Percentiles rank a stretch among this genome's conserved stretches.
phyloP scores from a whole-genome alignment of 2,329 filamentous ascomycete species.

The Ilyonectria destructans region DNA sequence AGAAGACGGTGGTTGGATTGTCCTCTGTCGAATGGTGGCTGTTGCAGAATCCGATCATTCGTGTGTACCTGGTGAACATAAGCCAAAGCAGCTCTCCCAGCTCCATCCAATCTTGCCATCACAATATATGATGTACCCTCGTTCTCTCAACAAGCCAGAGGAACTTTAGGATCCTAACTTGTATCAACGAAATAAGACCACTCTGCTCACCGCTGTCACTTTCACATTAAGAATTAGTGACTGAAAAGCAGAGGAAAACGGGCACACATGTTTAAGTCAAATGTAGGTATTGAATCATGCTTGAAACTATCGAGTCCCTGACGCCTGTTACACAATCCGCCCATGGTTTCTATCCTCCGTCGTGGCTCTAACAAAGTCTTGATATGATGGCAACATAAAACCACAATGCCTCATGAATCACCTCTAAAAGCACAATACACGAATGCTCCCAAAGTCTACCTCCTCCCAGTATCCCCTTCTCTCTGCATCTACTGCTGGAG shows the following conservation, averaged over 20 bases:
- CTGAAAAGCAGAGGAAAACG: neutral
- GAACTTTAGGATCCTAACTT: too few species aligned
- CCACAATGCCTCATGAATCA: slow-evolving; percentile 39
- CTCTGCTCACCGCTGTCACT: neutral
- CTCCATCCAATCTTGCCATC: too few species aligned
- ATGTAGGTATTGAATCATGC: slow-evolving; percentile 42
- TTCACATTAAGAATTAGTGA: neutral
- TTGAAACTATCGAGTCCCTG: slow-evolving; percentile 42
- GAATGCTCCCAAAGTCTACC: slow-evolving; percentile 28
- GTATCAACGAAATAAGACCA: neutral
- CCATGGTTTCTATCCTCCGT: slow-evolving; percentile 43
- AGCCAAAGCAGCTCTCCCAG: too few species aligned
- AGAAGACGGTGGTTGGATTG: too few species aligned
- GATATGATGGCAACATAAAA: slow-evolving; percentile 38
- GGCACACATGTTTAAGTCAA: slow-evolving; percentile 6
- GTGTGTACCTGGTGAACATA: too few species aligned
- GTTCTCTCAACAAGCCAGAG: too few species aligned
- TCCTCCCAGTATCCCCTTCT: slow-evolving; percentile 1
- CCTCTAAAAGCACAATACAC: slow-evolving; percentile 38
- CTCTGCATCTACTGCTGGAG: slow-evolving; percentile 60
- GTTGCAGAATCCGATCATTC: too few species aligned
- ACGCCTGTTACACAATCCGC: slow-evolving; percentile 45
- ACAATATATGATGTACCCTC: too few species aligned
- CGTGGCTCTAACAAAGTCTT: slow-evolving; percentile 43
- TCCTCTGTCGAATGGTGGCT: too few species aligned